Conservation (phyloP, 1,284 basidiomycete genomes). For the Pisolithus thermaeus region DNA sequence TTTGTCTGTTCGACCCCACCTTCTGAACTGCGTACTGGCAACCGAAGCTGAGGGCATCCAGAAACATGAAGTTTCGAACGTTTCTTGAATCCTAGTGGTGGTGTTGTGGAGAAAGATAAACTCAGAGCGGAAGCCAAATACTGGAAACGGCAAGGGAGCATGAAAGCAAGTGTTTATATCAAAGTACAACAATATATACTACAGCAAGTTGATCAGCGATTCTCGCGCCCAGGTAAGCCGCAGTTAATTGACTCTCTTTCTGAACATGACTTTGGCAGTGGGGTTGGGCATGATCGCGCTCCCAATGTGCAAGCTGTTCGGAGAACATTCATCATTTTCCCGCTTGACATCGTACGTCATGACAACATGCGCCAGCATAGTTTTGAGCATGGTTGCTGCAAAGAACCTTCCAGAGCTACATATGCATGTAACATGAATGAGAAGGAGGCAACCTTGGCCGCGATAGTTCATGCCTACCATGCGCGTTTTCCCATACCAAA, state of each 20-base stretch:
- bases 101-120: too few relatives aligned
- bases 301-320: neutral
- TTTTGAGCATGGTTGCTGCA: constrained; percentile 7
- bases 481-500: constrained; percentile 17
- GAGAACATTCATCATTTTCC: neutral
- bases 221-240: neutral
- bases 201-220: too few relatives aligned
- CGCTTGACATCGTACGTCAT: constrained; percentile 9
- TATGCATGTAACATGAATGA: neutral
- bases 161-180: too few relatives aligned
- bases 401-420: constrained; percentile 10
- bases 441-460: neutral
- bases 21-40: too few relatives aligned
- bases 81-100: too few relatives aligned
- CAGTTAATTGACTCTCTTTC: neutral
- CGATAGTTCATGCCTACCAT: constrained; percentile 8
- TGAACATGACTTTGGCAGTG: neutral
- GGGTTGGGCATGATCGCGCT: neutral
- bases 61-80: too few relatives aligned
- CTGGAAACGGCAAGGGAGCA: too few relatives aligned
- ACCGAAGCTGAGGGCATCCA: too few relatives aligned
- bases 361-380: constrained; percentile 6
- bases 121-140: neutral
- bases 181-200: too few relatives aligned
- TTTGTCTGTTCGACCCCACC: too few relatives aligned